Base-by-base conservation (phyloP, 2,329 filamentous ascomycete genomes). In the Elsinoe fawcettii region DNA sequence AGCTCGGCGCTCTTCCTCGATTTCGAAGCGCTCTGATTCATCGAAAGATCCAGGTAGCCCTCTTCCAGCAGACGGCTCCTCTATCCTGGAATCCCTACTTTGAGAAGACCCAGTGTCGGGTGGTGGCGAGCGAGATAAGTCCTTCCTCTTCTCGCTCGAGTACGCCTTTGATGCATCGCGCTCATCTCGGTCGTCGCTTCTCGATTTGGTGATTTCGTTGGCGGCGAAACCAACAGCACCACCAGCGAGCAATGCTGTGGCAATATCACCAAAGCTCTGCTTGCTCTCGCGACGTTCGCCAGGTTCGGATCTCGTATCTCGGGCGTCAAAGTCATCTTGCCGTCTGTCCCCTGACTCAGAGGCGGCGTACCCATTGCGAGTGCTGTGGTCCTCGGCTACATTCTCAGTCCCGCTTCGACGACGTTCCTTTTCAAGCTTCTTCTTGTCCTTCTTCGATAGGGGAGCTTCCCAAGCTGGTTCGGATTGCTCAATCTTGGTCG, bases 191-290 rank as follows among this genome's bases (percentile, higher is more conserved):
- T 25, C 32, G 32, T 53, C 49, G 4, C 16, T 9, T 11, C 18
- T 56, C 56, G 18, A 60, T 61, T 12, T 58, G 5, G 36, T 2
- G 12, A 22, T 22, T 11, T 39, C 56, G 16, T 62, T 63, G 23
- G 61, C 65, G 23, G 60, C 62, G 20, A 62, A 55, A 9, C 64
- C 64, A 47, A 62, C 65, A 32, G 65, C 58, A 9, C 63, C 65
- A 20, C 61, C 65, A 39, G 65, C 60, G 16, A 65, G 62, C 51
- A 68, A 62, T 9, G 63, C 61, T 36, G 63, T 63, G 2, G 66
- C 64, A n/a, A 67, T 58, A 60, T 68, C 64, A 44, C 61, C 63
- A 55, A 66, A 66, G 8, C 63, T 56, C 56, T 57, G 56, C 55
- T 60, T 60, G 16, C 39, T 37, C 8, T 34, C 34, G 34, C 43